These are phyloP conservation scores for Penicillium roqueforti DNA, from an alignment of 495 filamentous ascomycete genomes.

Conservation along the genomic window DNA sequence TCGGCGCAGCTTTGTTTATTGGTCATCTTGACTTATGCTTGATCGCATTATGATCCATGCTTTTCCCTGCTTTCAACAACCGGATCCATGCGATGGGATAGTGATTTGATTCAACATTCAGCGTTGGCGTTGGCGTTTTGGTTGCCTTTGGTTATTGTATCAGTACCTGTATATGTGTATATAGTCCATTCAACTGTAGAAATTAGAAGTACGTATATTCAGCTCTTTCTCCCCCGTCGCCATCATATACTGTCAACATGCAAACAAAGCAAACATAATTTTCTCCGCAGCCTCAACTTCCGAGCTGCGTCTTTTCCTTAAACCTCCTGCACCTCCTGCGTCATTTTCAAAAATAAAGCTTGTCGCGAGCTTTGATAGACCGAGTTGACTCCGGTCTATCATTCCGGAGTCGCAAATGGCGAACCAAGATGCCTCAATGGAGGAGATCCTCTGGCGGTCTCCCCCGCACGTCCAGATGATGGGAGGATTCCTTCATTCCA, in stretches of 20 bases:
- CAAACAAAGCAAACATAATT: conserved; percentile 39
- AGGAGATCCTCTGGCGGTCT: conserved; percentile 74
- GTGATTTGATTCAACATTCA: conserved; percentile 35
- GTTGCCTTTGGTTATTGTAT: conserved; percentile 2
- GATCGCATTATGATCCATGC: conserved; percentile 11
- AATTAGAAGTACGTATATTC: neutral
- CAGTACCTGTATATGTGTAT: neutral
- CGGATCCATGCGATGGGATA: conserved; percentile 16
- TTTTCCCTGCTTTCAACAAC: conserved; percentile 32
- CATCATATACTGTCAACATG: conserved; percentile 10
- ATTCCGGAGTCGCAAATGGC: conserved; percentile 22
- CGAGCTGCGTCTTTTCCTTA: conserved; percentile 1
- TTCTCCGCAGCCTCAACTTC: conserved; percentile 17
- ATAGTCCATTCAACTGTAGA: neutral
- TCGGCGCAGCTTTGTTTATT: neutral
- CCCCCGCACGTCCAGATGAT: conserved; percentile 57
- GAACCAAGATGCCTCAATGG: conserved; percentile 58
- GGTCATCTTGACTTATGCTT: neutral
- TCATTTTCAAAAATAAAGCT: neutral
- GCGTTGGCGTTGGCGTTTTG: conserved; percentile 26
- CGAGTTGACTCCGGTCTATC: neutral
- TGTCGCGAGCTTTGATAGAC: neutral
- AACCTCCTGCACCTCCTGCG: neutral
- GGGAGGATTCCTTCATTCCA: conserved; percentile 50
- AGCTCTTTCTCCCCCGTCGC: neutral